phyloP scores from a whole-genome alignment of 345 rosid species.

The Dipteronia dyeriana region DNA sequence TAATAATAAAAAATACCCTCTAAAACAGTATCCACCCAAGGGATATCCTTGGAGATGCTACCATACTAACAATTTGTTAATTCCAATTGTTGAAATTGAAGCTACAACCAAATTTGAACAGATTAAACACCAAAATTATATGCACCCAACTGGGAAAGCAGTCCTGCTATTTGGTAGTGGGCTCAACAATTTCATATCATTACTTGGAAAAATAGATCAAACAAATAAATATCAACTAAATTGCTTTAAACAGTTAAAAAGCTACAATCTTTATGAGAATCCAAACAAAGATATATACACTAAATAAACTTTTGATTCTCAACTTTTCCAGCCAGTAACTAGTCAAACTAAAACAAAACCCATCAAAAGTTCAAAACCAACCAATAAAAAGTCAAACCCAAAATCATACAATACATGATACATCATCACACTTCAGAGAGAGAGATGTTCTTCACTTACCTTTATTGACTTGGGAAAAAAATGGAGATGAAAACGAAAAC shows the following conservation, averaged over 20 bases:
- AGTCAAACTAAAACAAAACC: conserved; percentile 3
- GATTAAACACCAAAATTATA: neutral
- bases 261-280: neutral
- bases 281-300: neutral
- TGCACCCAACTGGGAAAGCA: neutral
- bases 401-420: neutral
- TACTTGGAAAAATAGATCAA: neutral
- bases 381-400: conserved; percentile 6
- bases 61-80: neutral
- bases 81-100: neutral
- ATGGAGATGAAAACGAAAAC: neutral
- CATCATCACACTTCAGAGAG: neutral
- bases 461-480: neutral
- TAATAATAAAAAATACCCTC: too few species aligned
- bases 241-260: neutral
- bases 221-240: neutral
- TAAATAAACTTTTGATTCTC: neutral
- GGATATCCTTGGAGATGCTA: neutral
- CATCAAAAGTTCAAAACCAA: conserved; percentile 10
- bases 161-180: neutral
- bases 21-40: too few species aligned
- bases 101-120: neutral
- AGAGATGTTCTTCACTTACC: neutral
- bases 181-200: neutral
- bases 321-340: neutral